These are phyloP conservation scores for Gloeophyllum trabeum DNA, from an alignment of 768 basidiomycete species.

Conservation along the genomic window DNA sequence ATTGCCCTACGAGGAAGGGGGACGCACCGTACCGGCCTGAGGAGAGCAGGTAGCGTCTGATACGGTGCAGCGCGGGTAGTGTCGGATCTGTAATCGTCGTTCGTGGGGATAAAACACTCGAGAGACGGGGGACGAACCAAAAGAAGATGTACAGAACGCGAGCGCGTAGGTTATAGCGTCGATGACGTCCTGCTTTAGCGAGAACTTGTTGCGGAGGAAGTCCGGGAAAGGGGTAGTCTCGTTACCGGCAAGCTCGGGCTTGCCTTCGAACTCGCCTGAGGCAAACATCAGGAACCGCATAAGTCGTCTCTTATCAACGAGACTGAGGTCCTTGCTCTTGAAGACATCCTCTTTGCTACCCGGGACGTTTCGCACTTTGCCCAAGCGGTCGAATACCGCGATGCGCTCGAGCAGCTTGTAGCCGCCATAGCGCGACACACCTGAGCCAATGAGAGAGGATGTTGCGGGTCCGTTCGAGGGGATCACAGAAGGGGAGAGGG, in stretches of 20 bases:
- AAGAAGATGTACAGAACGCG: conserved; percentile 49
- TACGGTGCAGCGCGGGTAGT: conserved; percentile 50
- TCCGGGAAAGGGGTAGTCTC: conserved; percentile 44
- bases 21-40: conserved; percentile 80
- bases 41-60: conserved; percentile 66
- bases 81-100: conserved; percentile 42
- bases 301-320: conserved; percentile 80
- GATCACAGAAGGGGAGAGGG: conserved; percentile 74
- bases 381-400: conserved; percentile 40
- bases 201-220: conserved; percentile 57
- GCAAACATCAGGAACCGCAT: conserved; percentile 90
- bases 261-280: conserved; percentile 59
- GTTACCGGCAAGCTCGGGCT: conserved; percentile 45
- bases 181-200: conserved; percentile 44
- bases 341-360: conserved; percentile 90
- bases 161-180: conserved; percentile 67
- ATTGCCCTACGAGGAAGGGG: conserved; percentile 89
- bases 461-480: conserved; percentile 74
- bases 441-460: conserved; percentile 65
- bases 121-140: conserved; percentile 52
- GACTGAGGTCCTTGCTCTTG: conserved; percentile 63
- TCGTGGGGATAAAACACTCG: too few relatives aligned
- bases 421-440: conserved; percentile 84
- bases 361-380: conserved; percentile 53
- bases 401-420: conserved; percentile 75